Evolutionary conservation across 192 early-diverging fungal species (phyloP).

Genomic region (Tieghemiomyces parasiticus): DNA sequence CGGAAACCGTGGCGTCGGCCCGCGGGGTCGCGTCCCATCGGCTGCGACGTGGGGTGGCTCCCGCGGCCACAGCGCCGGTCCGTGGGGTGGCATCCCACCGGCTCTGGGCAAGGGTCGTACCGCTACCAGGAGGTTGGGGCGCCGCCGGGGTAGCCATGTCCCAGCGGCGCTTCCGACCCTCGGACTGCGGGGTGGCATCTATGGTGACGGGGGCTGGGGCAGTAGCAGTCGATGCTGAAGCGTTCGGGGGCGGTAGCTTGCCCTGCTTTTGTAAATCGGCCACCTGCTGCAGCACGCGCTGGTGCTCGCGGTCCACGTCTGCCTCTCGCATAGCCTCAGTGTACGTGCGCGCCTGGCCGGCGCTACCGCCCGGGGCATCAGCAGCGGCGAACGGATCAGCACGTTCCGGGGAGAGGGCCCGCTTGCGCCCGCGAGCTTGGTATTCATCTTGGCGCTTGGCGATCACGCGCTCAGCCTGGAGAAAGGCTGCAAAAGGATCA

Average conservation of each 20-base stretch:
- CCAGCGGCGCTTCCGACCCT: constrained; percentile 40
- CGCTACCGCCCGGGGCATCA: constrained; percentile 19
- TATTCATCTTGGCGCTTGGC: constrained; percentile 81
- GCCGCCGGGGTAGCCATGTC: constrained; percentile 64
- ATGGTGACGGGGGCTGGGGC: no score
- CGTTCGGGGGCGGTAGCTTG: constrained; percentile 18
- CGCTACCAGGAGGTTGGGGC: constrained; percentile 18
- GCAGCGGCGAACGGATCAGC: constrained; percentile 55
- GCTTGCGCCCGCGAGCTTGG: constrained; percentile 57
- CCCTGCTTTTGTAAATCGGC: constrained; percentile 56
- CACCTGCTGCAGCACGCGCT: constrained; percentile 49
- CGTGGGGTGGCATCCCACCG: constrained; percentile 70
- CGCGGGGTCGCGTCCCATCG: constrained; percentile 71
- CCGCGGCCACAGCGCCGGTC: constrained; percentile 15
- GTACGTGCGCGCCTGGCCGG: constrained; percentile 48
- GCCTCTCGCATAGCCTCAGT: constrained; percentile 73
- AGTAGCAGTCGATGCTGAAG: constrained; percentile 24
- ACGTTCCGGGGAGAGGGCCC: constrained; percentile 69
- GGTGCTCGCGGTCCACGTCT: constrained; percentile 73
- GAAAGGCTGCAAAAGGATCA: constrained; percentile 48
- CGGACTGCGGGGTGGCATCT: constrained; percentile 32
- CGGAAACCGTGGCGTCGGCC: constrained; percentile 21
- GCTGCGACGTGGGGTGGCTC: constrained; percentile 19
- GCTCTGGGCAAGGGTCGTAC: constrained; percentile 40
- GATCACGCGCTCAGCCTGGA: constrained; percentile 40